Base-by-base conservation (phyloP, 495 filamentous ascomycete genomes). In the Jackrogersella minutella region DNA sequence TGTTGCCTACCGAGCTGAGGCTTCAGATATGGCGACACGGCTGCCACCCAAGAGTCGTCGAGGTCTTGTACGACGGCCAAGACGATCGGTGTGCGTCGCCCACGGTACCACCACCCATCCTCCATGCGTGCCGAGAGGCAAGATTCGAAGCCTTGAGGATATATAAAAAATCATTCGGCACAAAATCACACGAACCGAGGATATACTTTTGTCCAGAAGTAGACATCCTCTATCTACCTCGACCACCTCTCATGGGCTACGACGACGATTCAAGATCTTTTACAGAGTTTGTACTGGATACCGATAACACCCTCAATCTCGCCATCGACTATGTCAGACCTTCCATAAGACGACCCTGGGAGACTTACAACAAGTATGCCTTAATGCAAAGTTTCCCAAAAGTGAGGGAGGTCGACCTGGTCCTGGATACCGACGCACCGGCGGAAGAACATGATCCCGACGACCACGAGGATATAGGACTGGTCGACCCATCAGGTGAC, bases 161-260 rank as follows among this genome's bases (percentile, higher is more conserved):
- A 16, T 84, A 84, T 57, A 72, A 62, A 52, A 72, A 64, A 33
- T 73, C 71, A 21, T 84, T 84, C 56, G 74, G 68, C 13, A 82
- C 81, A 22, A 50, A 46, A n/a, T 67, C 70, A 40, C 65, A 71
- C 40, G 69, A 68, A 6, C 62, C 70, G 3, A 54, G 59, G 31
- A 74, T 82, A 60, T 82, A 82, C 69, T 82, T 83, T 71, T 73
- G 75, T 54, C 81, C 78, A 1, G 65, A 72, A 9, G 26, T 73
- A 44, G 82, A 85, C 72, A 80, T 76, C 14, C 74, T 85, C 17
- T 85, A 85, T 71, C 47, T 84, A 22, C 81, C 82, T 10, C 74
- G 82, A 11, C 74, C 74, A 44, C 66, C 75, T 7, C 70, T 66
- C 26, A 79, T 82, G 76, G 82, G 82, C 24, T 85, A 85, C 66